Evolutionary conservation across 2,329 filamentous ascomycete species (phyloP), one percentile per base, ranked within the genome.

Genomic region (Nannizzia gypsea): DNA sequence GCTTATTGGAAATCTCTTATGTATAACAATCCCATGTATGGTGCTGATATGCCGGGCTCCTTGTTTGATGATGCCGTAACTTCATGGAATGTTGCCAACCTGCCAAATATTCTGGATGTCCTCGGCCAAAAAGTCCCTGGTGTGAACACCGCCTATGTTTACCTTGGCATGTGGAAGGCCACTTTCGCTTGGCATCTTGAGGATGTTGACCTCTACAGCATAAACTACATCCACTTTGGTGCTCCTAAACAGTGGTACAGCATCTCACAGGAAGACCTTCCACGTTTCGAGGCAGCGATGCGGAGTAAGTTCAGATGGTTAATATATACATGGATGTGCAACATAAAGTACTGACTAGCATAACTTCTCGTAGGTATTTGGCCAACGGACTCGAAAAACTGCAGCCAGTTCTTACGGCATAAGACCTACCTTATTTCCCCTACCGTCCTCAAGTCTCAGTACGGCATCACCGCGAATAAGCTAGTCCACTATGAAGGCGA

Each of bases 241-340:
- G 93, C 93, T 1, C 93, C 93, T 0, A 99, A 99, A 75, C 93
- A 99, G 72, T 99, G 93, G 93, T 99, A 99, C 76, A 96, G 91
- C 73, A 97, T 99, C 65, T 96, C 92, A 0, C 95, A 97, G 72
- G 88, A 89, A 65, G 93, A 99, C 71, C 90, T 92, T 13, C 84
- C 90, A 57, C 86, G 88, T 15, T 99, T 99, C 67, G 93, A 99
- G 73, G 84, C 85, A 40, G 92, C 90, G 46, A 99, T 99, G 93
- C 92, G 88, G 75, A 90, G 81, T 69, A 68, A 64, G 72, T 63
- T 22, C 11, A 11, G 22, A n/a, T 42, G 38, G 2, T 20, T 46
- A 17, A 46, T 52, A 5, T 28, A 28, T 5, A 20, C 22, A 4
- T 28, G 9, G 22, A 22, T 15, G 36, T 60, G 26, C 17, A 46